Percentiles rank a stretch among this genome's conserved stretches.
Conservation (phyloP, 129 eudicot genomes). For the Flaveria ramosissima region DNA sequence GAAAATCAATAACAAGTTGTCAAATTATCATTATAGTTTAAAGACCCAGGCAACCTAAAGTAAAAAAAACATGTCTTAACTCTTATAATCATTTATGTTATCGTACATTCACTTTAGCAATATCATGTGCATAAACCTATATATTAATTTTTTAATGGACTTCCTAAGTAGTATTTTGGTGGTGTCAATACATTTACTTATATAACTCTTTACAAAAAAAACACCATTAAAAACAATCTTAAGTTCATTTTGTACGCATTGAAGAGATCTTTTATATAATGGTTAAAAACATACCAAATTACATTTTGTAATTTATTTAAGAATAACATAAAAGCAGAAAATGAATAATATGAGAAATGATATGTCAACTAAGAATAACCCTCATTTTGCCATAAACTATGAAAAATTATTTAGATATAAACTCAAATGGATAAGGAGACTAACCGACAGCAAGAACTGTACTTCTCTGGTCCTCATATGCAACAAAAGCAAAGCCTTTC, state of each 20-base stretch:
- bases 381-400: not conserved
- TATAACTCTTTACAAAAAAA: not conserved
- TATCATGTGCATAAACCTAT: not conserved
- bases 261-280: not conserved
- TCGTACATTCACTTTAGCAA: not conserved
- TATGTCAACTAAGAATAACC: not conserved
- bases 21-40: slow-evolving; percentile 1
- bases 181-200: not conserved
- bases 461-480: slow-evolving; percentile 98
- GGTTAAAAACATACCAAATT: not conserved
- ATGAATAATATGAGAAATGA: not conserved
- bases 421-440: slow-evolving; percentile 32
- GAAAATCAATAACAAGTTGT: not conserved
- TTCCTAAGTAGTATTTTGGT: too few relatives aligned
- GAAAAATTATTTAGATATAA: not conserved
- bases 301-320: not conserved
- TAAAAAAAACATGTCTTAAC: not conserved
- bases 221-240: not conserved
- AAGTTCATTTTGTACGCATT: not conserved
- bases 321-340: not conserved
- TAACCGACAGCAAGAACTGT: slow-evolving; percentile 95
- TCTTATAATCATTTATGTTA: not conserved
- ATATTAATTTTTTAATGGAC: not conserved
- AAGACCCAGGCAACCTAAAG: not conserved
- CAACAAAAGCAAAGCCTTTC: slow-evolving; percentile 90